A percentile compares a stretch with the other conserved stretches of the same genome.
phyloP scores from a whole-genome alignment of 225 moss, liverwort and hornwort species.

The Ulota crispa region DNA sequence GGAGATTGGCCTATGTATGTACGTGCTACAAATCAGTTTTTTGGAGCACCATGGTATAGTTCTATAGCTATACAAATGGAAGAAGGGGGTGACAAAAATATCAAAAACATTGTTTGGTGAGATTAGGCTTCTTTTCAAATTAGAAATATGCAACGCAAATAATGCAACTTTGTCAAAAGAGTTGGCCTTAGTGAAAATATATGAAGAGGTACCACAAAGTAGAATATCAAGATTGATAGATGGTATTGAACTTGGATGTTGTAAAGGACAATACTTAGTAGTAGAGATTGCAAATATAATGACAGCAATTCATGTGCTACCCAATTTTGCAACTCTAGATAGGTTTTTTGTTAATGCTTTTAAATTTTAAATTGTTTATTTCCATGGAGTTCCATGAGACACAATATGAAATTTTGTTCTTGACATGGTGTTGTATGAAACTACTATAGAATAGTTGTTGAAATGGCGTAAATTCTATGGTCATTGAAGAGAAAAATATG shows the following conservation, averaged over 20 bases:
- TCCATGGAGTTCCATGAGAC: not conserved
- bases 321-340: not conserved
- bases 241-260: not conserved
- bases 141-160: not conserved
- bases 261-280: not conserved
- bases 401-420: not conserved
- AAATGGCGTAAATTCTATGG: too few species aligned
- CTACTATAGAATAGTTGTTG: not conserved
- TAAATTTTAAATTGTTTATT: not conserved
- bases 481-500: too few species aligned
- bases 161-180: not conserved
- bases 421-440: not conserved
- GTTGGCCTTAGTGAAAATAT: not conserved
- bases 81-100: not conserved
- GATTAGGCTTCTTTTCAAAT: not conserved
- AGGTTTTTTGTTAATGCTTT: not conserved
- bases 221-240: not conserved
- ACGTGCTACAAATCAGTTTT: not conserved
- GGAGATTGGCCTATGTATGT: constrained; percentile 7
- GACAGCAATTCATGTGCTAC: not conserved
- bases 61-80: not conserved
- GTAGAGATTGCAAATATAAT: not conserved
- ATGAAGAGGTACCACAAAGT: not conserved
- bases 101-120: not conserved
- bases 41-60: not conserved